Percentiles rank a stretch among this genome's conserved stretches.
phyloP scores from a whole-genome alignment of 352 stramenopile genomes.

The Blastocystis sp. region DNA sequence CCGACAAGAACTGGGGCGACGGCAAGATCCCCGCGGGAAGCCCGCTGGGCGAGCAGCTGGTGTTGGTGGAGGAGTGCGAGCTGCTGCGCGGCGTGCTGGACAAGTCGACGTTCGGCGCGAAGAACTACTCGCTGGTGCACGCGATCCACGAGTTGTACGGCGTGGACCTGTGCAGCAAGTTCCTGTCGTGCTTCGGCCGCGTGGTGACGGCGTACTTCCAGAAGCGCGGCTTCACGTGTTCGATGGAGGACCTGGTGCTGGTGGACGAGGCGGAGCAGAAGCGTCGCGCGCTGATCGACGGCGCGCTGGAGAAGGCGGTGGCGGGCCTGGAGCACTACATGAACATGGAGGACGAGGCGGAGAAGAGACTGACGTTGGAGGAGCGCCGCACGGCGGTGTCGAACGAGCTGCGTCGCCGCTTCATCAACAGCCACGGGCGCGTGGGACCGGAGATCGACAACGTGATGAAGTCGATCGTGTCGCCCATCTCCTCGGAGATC shows the following conservation, averaged over 20 bases:
- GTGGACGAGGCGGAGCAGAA: constrained; percentile 89
- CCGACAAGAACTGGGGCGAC: constrained; percentile 90
- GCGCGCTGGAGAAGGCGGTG: constrained; percentile 72
- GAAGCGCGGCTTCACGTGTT: constrained; percentile 95
- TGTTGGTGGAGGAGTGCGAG: constrained; percentile 93
- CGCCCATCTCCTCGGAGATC: constrained; percentile 82
- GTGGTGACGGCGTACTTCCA: constrained; percentile 97
- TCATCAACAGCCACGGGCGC: constrained; percentile 25
- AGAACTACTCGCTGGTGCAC: constrained; percentile 96
- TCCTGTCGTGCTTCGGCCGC: constrained; percentile 84
- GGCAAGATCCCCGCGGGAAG: constrained; percentile 80
- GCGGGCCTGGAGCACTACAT: constrained; percentile 74
- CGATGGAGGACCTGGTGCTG: constrained; percentile 96
- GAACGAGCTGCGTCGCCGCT: constrained; percentile 28
- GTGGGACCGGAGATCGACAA: constrained; percentile 69
- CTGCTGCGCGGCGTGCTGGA: constrained; percentile 95
- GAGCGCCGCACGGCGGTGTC: constrained; percentile 1
- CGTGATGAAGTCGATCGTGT: constrained; percentile 73
- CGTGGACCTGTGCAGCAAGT: constrained; percentile 80
- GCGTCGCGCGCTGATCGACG: constrained; percentile 85
- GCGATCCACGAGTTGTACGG: constrained; percentile 92
- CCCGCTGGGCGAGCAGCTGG: constrained; percentile 86
- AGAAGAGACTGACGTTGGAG: constrained; percentile 43
- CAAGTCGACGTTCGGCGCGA: constrained; percentile 97
- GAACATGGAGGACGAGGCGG: constrained; percentile 69